phyloP scores from a whole-genome alignment of 2,329 filamentous ascomycete genomes.

The Xylariaceae sp. region DNA sequence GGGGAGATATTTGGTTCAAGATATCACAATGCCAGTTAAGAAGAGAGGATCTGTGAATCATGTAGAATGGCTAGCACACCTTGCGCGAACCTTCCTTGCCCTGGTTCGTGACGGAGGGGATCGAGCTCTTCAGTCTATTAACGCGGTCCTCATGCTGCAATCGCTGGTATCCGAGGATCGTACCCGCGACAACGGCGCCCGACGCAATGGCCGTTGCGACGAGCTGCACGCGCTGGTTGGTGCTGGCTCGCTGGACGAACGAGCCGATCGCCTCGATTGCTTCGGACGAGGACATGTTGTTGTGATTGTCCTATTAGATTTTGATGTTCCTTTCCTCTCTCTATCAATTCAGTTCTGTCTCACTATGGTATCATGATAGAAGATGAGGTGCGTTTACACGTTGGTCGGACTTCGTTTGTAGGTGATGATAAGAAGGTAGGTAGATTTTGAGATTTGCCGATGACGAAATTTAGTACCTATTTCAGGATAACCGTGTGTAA shows the following conservation, averaged over 20 bases:
- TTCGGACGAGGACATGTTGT: not conserved
- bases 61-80: slow-evolving; percentile 27
- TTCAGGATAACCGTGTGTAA: not conserved
- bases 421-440: not conserved
- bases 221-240: slow-evolving; percentile 54
- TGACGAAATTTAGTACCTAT: slow-evolving; percentile 5
- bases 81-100: slow-evolving; percentile 34
- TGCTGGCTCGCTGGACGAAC: slow-evolving; percentile 40
- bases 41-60: too few species aligned
- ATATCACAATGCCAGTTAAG: not conserved
- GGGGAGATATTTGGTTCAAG: not conserved
- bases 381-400: not conserved
- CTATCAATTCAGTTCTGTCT: not conserved
- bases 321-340: not conserved
- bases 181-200: slow-evolving; percentile 54
- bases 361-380: slow-evolving; percentile 4
- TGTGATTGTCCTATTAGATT: not conserved
- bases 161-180: slow-evolving; percentile 58
- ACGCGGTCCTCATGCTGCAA: slow-evolving; percentile 52
- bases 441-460: not conserved
- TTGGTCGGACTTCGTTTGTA: not conserved
- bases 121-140: slow-evolving; percentile 54
- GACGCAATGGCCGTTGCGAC: slow-evolving; percentile 65
- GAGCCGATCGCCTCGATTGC: slow-evolving; percentile 32
- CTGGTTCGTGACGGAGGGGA: slow-evolving; percentile 40